Evolutionary conservation across 257 asterid species (phyloP), one percentile per base, ranked within the genome.

Genomic region (Asclepias syriaca): DNA sequence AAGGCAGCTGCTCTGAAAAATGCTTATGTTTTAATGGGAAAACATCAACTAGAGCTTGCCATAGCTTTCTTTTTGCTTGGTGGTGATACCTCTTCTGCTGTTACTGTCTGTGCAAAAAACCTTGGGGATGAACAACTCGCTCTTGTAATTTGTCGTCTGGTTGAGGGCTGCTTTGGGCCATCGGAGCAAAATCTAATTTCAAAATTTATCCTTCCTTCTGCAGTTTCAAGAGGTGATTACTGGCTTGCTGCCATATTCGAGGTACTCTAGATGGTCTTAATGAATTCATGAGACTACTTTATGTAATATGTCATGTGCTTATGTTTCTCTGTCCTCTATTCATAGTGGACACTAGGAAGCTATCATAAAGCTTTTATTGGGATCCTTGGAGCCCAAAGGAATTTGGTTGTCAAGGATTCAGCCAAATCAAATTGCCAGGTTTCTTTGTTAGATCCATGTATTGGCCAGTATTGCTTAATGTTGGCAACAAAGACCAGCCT

Each of bases 51-150:
- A 69, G 97, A 95, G 86, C 96, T 95, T 74, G 99, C 99, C 48
- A 68, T 88, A 78, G 97, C 99, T 79, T 95, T 95, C 83, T 95
- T 95, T 86, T 82, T 95, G 87, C 97, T 95, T 63, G 99, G 99
- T 54, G 99, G 99, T 61, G 99, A 95, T 87, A 70, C 86, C 69
- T 78, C 96, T 72, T 95, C 99, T 73, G 99, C 99, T 72, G 93
- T 95, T 53, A 85, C 83, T 64, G 90, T 95, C 60, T 95, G 98
- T 81, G 96, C 94, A 69, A 95, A 92, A 84, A 91, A 87, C 81
- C 93, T 90, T 71, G 96, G 97, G 75, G 99, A 95, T 86, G 96
- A 85, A 83, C 99, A 95, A 84, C 95, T 95, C 75, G 99, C 97
- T 69, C 90, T 95, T 80, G 91, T 95, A 70, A 87, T 95, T 82